These are phyloP conservation scores for Teunomyces aglyptinius DNA, from an alignment of 805 yeast genomes.

Conservation along the genomic window DNA sequence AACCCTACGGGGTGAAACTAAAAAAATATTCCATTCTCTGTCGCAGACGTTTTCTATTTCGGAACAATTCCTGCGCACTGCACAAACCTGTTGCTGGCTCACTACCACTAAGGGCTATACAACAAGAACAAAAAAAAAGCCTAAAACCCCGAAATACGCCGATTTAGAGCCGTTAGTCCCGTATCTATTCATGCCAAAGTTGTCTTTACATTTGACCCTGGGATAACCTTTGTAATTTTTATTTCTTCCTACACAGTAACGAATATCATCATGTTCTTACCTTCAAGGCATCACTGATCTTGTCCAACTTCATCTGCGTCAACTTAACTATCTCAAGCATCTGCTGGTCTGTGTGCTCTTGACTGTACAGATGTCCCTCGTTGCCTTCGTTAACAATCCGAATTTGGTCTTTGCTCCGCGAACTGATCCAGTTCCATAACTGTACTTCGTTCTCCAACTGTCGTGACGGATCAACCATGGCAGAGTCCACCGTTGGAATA, in stretches of 20 bases:
- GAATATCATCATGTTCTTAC: neutral
- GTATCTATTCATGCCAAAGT: too few relatives aligned
- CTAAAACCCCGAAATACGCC: neutral
- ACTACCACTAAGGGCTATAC: neutral
- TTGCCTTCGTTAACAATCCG: slow-evolving; percentile 10
- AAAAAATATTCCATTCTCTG: neutral
- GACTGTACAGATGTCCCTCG: slow-evolving; percentile 6
- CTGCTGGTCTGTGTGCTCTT: slow-evolving; percentile 38
- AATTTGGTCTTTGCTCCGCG: slow-evolving; percentile 24
- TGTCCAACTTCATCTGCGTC: slow-evolving; percentile 42
- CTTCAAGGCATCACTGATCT: slow-evolving; percentile 18
- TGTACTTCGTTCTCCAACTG: slow-evolving; percentile 51
- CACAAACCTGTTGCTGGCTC: neutral
- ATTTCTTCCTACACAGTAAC: too few relatives aligned
- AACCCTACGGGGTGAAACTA: neutral
- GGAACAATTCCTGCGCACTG: neutral
- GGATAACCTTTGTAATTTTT: neutral
- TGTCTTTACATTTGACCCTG: too few relatives aligned
- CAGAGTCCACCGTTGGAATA: slow-evolving; percentile 40
- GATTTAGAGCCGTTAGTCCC: neutral
- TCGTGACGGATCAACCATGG: slow-evolving; percentile 23
- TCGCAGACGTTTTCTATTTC: neutral
- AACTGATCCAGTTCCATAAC: slow-evolving; percentile 71
- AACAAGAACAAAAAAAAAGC: neutral
- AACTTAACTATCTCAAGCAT: slow-evolving; percentile 45